These are phyloP conservation scores for Lagenidium sp. DNA, from an alignment of 352 stramenopile species.

Conservation along the genomic window DNA sequence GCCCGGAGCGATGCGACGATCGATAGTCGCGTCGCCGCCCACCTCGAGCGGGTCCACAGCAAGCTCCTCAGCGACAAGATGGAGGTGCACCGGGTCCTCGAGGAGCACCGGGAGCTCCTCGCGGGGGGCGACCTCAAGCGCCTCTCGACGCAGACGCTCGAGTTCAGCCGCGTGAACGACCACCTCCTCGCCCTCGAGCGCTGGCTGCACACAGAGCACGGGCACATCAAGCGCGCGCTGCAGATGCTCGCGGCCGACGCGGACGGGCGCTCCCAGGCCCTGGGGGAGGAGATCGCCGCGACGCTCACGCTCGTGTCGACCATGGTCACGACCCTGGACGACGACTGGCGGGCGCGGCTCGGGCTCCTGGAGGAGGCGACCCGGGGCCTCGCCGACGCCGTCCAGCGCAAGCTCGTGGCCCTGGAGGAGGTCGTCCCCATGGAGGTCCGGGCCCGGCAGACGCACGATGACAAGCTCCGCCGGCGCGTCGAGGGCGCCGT, in stretches of 20 bases:
- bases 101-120: slow-evolving; percentile 40
- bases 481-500: slow-evolving; percentile 29
- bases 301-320: slow-evolving; percentile 20
- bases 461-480: slow-evolving; percentile 42
- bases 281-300: slow-evolving; percentile 23
- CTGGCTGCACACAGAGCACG: slow-evolving; percentile 42
- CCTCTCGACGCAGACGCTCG: slow-evolving; percentile 32
- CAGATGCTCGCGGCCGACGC: slow-evolving; percentile 27
- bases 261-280: slow-evolving; percentile 23
- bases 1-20: slow-evolving; percentile 30
- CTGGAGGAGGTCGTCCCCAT: slow-evolving; percentile 56
- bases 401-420: slow-evolving; percentile 37
- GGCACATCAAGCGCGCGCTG: slow-evolving; percentile 36
- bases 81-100: slow-evolving; percentile 34
- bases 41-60: slow-evolving; percentile 32
- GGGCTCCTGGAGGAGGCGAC: slow-evolving; percentile 21
- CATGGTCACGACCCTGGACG: slow-evolving; percentile 24
- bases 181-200: slow-evolving; percentile 47
- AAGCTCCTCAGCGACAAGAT: slow-evolving; percentile 40
- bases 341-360: slow-evolving; percentile 17
- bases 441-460: slow-evolving; percentile 51
- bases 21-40: slow-evolving; percentile 25
- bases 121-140: slow-evolving; percentile 39
- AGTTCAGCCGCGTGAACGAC: slow-evolving; percentile 47
- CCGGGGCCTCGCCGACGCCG: slow-evolving; percentile 16